Base-by-base conservation (phyloP, 1,284 basidiomycete species). In the Salmacisia buchloeana region DNA sequence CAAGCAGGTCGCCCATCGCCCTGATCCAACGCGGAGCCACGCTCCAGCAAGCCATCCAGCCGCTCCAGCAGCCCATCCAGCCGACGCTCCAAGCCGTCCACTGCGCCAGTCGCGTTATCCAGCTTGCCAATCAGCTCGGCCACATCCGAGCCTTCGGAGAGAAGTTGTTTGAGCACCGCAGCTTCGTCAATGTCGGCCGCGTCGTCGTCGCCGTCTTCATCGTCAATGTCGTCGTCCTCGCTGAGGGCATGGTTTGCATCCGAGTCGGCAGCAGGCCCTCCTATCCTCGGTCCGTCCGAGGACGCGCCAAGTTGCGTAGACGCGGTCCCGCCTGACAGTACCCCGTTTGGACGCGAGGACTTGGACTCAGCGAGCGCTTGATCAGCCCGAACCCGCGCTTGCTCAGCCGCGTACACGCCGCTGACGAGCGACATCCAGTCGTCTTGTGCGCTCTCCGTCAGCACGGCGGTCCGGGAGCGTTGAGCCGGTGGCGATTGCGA, bases 151-250 rank as follows among this genome's bases (percentile, higher is more conserved):
- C 21, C 21, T 13, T 13, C 43, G n/a, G 43, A 9, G 6, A 21
- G 6, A 6, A 45, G n/a, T 45, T 21, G 43, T 21, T 21, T 9
- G 10, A 45, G 7, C 43, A 45, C n/a, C 13, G 9, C 43, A 18
- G 58, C 64, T 39, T 62, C 65, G 31, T 61, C 63, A 27, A 54
- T 62, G 15, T 12, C 58, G 45, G 41, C 65, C 3, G 64, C 68
- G 36, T 41, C 46, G 6, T 72, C 71, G 31, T 61, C 62, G 31
- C 39, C 59, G 13, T 63, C 63, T 15, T 73, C 67, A 6, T 58
- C 64, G 27, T 49, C 63, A 6, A 73, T 58, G 27, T 70, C 64
- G 34, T 77, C 69, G 18, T 74, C 66, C 57, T 74, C 77, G 7
- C 43, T 21, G 43, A 12, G 9, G 9, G n/a, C 43, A 6, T 45